phyloP scores from a whole-genome alignment of 352 stramenopile species.

The Globisporangium solare region DNA sequence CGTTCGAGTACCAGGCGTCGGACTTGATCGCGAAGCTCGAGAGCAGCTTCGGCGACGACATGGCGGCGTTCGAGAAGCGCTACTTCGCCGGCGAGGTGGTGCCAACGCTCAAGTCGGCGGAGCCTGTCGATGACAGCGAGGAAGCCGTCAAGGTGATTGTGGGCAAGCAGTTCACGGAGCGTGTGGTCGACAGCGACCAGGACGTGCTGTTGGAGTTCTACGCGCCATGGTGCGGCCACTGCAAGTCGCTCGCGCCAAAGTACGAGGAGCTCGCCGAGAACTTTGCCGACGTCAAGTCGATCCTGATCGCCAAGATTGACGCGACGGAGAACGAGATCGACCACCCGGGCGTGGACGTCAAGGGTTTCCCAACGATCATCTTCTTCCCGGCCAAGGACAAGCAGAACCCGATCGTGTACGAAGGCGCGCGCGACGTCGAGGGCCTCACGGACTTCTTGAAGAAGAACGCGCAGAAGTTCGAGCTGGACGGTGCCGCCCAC shows the following conservation, averaged over 20 bases:
- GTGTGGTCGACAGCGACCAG: conserved; percentile 86
- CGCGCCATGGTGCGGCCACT: conserved; percentile 77
- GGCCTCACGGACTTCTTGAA: conserved; percentile 85
- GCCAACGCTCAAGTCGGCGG: conserved; percentile 92
- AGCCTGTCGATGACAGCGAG: conserved; percentile 82
- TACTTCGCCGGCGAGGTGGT: conserved; percentile 86
- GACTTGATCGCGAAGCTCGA: conserved; percentile 73
- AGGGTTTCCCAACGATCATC: conserved; percentile 93
- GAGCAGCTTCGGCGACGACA: conserved; percentile 33
- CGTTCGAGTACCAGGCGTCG: conserved; percentile 65
- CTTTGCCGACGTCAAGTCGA: conserved; percentile 86
- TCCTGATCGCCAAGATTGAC: conserved; percentile 96
- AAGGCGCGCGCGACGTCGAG: conserved; percentile 79
- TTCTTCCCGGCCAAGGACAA: conserved; percentile 93
- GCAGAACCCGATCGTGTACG: conserved; percentile 81
- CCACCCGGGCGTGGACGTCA: conserved; percentile 83
- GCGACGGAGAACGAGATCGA: conserved; percentile 94
- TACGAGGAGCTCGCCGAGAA: conserved; percentile 89
- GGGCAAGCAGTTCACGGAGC: conserved; percentile 89
- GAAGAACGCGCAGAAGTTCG: conserved; percentile 84
- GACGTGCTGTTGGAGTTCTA: conserved; percentile 85
- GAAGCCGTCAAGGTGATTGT: conserved; percentile 91
- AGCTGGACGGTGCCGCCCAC: conserved; percentile 55
- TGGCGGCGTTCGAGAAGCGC: conserved; percentile 71
- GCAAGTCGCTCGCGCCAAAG: conserved; percentile 84